Conservation (phyloP, 140 eudicot species). For the Erigeron philadelphicus region DNA sequence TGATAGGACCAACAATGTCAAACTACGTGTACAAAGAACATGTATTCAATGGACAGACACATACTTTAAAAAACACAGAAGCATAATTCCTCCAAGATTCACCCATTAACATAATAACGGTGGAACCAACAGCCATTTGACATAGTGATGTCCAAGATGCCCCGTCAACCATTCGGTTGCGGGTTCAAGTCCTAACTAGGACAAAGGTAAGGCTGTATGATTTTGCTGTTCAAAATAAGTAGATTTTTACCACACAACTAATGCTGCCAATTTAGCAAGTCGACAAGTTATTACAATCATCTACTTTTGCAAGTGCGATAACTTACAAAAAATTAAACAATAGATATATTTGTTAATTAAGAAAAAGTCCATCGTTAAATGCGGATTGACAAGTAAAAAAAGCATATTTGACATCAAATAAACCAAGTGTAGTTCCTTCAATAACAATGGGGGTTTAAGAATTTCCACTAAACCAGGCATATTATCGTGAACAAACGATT, state of each 20-base stretch:
- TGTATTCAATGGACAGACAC: neutral
- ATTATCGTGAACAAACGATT: neutral
- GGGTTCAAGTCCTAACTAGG: no score
- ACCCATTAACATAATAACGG: no score
- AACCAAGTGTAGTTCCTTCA: conserved; percentile 5
- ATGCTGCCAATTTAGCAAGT: conserved; percentile 5
- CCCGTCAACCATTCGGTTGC: no score
- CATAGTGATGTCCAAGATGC: no score
- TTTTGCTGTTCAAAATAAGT: neutral
- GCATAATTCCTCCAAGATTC: no score
- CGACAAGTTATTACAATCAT: neutral
- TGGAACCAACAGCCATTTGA: no score
- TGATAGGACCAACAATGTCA: neutral
- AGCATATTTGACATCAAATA: conserved; percentile 1
- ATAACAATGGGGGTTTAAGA: conserved; percentile 5
- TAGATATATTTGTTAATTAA: neutral
- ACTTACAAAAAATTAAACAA: neutral
- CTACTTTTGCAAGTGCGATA: conserved; percentile 1
- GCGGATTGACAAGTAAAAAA: neutral
- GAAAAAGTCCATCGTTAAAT: neutral
- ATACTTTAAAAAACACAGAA: no score
- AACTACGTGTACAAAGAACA: neutral
- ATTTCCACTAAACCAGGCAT: conserved; percentile 16
- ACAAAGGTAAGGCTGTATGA: no score
- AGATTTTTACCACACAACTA: neutral